Base-by-base conservation (phyloP, 805 yeast genomes). In the Cyberlindnera veronae region DNA sequence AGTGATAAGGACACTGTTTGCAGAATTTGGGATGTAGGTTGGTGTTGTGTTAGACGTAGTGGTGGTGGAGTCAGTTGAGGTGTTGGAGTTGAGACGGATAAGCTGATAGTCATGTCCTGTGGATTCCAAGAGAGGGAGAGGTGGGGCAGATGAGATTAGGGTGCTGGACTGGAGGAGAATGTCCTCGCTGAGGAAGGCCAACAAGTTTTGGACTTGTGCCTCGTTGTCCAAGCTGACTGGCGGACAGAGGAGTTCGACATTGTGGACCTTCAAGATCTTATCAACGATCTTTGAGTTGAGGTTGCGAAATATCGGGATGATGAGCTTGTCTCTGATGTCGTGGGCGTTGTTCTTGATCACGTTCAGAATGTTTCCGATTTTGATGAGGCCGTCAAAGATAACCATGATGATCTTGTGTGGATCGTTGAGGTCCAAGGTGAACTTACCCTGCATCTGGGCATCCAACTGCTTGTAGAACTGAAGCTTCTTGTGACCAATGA, bases 281-380 rank as follows among this genome's bases (percentile, higher is more conserved):
- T 46, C 41, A 5, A 57, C 47, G 10, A 53, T 49, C 26, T 44
- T 33, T 3, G 33, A 31, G 30, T 52, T 51, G 34, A 55, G 48
- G 29, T 57, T 57, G 21, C 45, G 45, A 36, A 48, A 50, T n/a
- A 57, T 28, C 6, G 61, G 61, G 14, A 57, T 45, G 34, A 55
- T 43, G 7, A 47, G 36, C 38, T 53, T 54, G 10, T 40, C 39
- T 12, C 34, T 16, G 3, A 23, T 29, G 1, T 35, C 15, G 15
- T 38, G 38, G 9, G 39, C 23, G 16, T 45, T 41, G 9, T 14
- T 28, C 36, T 55, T 56, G 32, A 54, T 49, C 32, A 55, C 52
- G 30, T 55, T 53, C 36, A 57, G 42, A 11, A 57, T 50, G 32
- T 57, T 57, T 2, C 61, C 61, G 38, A 57, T 54, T 44, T 57